Base-by-base conservation (phyloP, 352 stramenopile species). In the Pythium dissimile region DNA sequence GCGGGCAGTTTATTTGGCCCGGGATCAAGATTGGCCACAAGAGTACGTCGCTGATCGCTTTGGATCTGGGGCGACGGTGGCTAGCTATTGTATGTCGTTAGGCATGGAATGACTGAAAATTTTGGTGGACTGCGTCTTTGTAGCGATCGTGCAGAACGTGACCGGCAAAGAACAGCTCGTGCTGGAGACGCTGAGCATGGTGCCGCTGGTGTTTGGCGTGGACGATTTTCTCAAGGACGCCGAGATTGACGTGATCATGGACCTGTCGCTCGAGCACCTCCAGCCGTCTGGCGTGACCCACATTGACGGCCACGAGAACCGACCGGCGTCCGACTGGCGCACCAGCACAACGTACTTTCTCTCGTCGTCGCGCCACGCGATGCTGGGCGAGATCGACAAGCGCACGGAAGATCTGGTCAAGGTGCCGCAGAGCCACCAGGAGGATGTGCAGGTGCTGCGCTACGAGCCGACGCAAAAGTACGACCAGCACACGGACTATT, bases 391-490 rank as follows among this genome's bases (percentile, higher is more conserved):
- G 27, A 86, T 89, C 27, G 82, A 92, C 47, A 69, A 72, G n/a
- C 77, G 82, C 45, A 85, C 74, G 5, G 69, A 64, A 4, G 82
- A 92, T 44, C 62, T 89, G 15, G 71, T 74, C 31, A 92, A 89
- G 44, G 77, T 92, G 11, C 74, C 78, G 0, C 52, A 80, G 9
- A 63, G 41, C 27, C 78, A 90, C 62, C 80, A 89, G 58, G 83
- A 92, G 54, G 66, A 73, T 18, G 77, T 91, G 4, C 83, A 91
- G 63, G 80, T 89, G 52, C 62, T 91, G 34, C 83, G 80, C 3
- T 92, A 92, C 61, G 77, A 88, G 53, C 39, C 63, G 58, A 89
- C 78, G 20, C 79, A 90, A 54, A 86, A 93, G 57, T 89, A 93
- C 59, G 80, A 91, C 60, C 75, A 85, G 44, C 83, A 90, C 59